Evolutionary conservation across 768 basidiomycete genomes (phyloP), one percentile per base, ranked within the genome.

Genomic region (Russula earlei): DNA sequence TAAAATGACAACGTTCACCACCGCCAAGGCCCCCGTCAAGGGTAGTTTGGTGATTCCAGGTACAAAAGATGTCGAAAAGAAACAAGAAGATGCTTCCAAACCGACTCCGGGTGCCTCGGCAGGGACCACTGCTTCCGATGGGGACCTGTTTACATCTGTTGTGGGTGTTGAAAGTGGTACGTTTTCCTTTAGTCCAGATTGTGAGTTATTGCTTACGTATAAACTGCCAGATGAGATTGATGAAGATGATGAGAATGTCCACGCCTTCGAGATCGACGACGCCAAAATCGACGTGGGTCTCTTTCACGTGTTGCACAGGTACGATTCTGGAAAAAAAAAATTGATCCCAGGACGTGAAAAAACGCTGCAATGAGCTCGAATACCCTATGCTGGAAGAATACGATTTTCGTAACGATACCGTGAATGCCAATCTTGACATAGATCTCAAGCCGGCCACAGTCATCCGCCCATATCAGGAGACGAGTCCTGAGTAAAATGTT

Each of bases 381-480:
- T 91, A 94, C 62, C 96, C 96, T 8, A 96, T 97, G 84, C 77
- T 99, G 42, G 96, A 99, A 69, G 96, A 99, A 72, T 99, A 99
- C 67, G 96, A 99, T 70, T 99, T 98, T 76, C 79, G 94, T 41
- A 95, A 98, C 67, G 96, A 99, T 68, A 92, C 90, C 0, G 74
- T 93, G 62, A 99, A 99, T 67, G 81, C 96, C 27, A 95, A 97
- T 70, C 78, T 99, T 43, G 96, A 99, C 67, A 99, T 99, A 55
- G 96, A 99, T 70, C 80, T 99, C 52, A 99, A 99, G 69, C 96
- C 96, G 3, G 88, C 92, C 34, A 98, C 96, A 2, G 87, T 95
- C 59, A 96, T 99, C 67, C 81, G 96, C 52, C 92, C 96, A 14
- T 99, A 99, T 71, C 96, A 99, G 70, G 95, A 98, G 72, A 99